Evolutionary conservation across 2,329 filamentous ascomycete genomes (phyloP), one percentile per base, ranked within the genome.

Genomic region (Cladorrhinum sp.): DNA sequence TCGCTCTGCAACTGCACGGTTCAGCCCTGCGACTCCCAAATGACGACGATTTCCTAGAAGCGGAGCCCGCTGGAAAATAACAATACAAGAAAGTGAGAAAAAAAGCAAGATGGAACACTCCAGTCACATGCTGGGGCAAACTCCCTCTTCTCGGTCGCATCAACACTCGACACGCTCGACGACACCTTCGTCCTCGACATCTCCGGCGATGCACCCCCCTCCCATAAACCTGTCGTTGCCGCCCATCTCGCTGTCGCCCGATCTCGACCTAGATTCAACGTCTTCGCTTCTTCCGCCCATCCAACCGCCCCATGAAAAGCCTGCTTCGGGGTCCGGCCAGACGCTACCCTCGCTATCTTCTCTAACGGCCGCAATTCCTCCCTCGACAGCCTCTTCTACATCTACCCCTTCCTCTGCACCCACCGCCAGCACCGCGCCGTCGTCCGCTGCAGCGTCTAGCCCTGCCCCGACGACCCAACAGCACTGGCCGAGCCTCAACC

Each of bases 401-500:
- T 10, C 42, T 33, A 10, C 18, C 39, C 14, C 33, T 16, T 36
- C 33, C 7, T 36, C 33, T 36, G 42, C 67, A 65, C 48, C 66
- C 71, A 7, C 70, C 72, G 33, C 68, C 69, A 36, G 62, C 68
- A 39, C 62, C 68, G 18, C 66, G 63, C 56, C 62, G 21, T 18
- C 23, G 26, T 24, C 21, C 24, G 42, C 20, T 26, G 24, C 36
- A 24, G 6, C 42, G 21, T 16, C 23, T 49, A 48, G 33, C 26
- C 54, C 54, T 39, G 26, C 16, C 14, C 36, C 72, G 42, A 62
- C 71, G 57, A 51, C 70, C 23, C 70, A 68, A 24, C 74, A n/a
- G n/a, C n/a, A 76, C 62, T 84, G 82, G 82, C 78, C 79, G 21
- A 78, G 76, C 62, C 69, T 81, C 54, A 82, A 82, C 60, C 79